A percentile compares a stretch with the other conserved stretches of the same genome.
These are phyloP conservation scores for Venturia pyrina DNA, from an alignment of 2,329 filamentous ascomycete genomes.

Conservation along the genomic window DNA sequence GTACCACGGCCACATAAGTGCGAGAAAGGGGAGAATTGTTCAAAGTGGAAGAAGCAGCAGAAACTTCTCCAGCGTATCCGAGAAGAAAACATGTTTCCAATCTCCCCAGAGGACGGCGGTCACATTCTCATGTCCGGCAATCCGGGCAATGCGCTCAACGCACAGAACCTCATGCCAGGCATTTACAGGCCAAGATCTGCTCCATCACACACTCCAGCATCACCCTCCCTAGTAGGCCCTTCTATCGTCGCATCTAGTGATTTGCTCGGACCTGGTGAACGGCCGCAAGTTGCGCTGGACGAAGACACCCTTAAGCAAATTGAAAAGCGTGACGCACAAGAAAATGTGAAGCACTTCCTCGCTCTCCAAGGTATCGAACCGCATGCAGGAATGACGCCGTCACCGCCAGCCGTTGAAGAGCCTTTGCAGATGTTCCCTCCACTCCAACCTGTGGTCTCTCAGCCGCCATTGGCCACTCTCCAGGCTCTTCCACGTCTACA, in stretches of 20 bases:
- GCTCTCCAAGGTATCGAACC: constrained; percentile 65
- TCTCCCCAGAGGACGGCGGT: constrained; percentile 51
- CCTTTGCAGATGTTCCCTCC: constrained; percentile 42
- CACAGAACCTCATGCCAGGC: constrained; percentile 41
- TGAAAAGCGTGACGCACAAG: constrained; percentile 69
- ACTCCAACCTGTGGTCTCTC: constrained; percentile 28
- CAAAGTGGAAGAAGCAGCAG: constrained; percentile 74
- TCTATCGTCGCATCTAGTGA: constrained; percentile 90
- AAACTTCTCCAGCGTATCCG: constrained; percentile 64
- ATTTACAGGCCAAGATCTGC: constrained; percentile 62
- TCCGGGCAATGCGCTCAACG: constrained; percentile 64
- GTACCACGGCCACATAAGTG: constrained; percentile 78
- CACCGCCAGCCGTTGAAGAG: constrained; percentile 24
- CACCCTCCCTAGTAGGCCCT: constrained; percentile 30
- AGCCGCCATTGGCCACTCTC: constrained; percentile 41
- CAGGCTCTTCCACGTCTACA: constrained; percentile 45
- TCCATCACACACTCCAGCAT: constrained; percentile 33
- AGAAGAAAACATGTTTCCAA: constrained; percentile 58
- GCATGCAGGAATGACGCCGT: constrained; percentile 40
- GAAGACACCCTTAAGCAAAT: constrained; percentile 62
- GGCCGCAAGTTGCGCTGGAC: constrained; percentile 58
- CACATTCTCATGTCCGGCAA: constrained; percentile 69
- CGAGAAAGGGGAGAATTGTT: constrained; percentile 76
- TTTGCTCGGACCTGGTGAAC: constrained; percentile 61
- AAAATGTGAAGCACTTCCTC: constrained; percentile 87